A percentile compares a stretch with the other conserved stretches of the same genome.
These are phyloP conservation scores for Metschnikowia borealis DNA, from an alignment of 805 yeast genomes.

Conservation along the genomic window DNA sequence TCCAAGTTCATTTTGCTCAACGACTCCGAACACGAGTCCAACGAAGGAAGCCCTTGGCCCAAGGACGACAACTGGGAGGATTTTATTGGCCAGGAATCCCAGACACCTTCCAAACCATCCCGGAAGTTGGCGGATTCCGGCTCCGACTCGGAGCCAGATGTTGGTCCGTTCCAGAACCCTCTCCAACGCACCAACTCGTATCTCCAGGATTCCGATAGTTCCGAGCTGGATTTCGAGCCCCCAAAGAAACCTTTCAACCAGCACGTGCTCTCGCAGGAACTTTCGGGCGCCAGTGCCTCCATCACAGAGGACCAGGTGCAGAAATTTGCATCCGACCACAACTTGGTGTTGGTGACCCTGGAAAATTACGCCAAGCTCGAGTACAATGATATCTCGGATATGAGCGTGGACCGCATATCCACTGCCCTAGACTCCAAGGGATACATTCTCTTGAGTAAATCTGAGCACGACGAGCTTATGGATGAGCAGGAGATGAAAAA, in stretches of 20 bases:
- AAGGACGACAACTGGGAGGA: conserved; percentile 35
- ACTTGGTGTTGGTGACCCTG: conserved; percentile 28
- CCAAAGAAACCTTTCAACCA: conserved; percentile 7
- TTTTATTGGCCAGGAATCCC: conserved; percentile 29
- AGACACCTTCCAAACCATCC: conserved; percentile 22
- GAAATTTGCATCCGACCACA: conserved; percentile 31
- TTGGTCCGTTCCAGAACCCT: conserved; percentile 8
- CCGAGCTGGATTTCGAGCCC: conserved; percentile 21
- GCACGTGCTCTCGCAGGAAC: conserved; percentile 17
- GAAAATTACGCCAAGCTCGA: conserved; percentile 31
- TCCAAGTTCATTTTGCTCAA: conserved; percentile 31
- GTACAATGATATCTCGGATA: conserved; percentile 21
- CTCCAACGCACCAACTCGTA: conserved; percentile 19
- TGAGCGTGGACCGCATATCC: conserved; percentile 24
- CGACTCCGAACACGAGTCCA: conserved; percentile 21
- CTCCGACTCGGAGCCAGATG: conserved; percentile 11
- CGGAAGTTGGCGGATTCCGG: conserved; percentile 14
- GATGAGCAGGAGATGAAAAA: conserved; percentile 35
- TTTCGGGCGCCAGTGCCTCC: conserved; percentile 13
- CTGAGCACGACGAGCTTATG: conserved; percentile 26
- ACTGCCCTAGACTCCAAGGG: conserved; percentile 24
- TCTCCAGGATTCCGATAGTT: conserved; percentile 28
- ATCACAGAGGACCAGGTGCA: conserved; percentile 25
- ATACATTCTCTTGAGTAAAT: conserved; percentile 22
- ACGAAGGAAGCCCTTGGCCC: conserved; percentile 13